phyloP scores from a whole-genome alignment of 805 yeast genomes.

The Kuraishia cidri region DNA sequence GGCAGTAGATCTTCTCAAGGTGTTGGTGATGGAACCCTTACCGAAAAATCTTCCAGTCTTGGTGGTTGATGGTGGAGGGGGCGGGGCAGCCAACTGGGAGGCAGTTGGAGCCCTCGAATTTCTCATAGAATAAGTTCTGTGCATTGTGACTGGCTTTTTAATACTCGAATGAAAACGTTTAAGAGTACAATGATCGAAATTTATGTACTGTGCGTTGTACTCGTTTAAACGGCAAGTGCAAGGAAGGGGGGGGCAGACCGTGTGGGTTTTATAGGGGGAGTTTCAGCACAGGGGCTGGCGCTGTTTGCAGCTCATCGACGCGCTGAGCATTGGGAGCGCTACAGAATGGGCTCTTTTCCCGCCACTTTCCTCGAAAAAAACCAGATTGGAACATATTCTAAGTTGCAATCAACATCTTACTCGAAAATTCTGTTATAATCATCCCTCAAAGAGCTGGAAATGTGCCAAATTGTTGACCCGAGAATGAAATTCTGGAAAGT shows the following conservation, averaged over 20 bases:
- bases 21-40: conserved; percentile 56
- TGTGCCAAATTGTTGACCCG: too few relatives aligned
- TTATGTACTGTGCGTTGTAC: background rate
- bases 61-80: conserved; percentile 75
- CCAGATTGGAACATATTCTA: too few relatives aligned
- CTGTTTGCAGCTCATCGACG: background rate
- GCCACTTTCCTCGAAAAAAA: too few relatives aligned
- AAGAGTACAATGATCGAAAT: background rate
- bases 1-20: conserved; percentile 78
- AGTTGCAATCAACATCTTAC: too few relatives aligned
- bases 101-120: conserved; percentile 76
- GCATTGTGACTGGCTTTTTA: conserved; percentile 40
- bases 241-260: background rate
- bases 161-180: background rate
- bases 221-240: background rate
- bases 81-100: conserved; percentile 70
- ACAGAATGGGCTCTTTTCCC: too few relatives aligned
- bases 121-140: conserved; percentile 80
- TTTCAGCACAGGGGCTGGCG: background rate
- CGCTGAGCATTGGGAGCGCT: background rate
- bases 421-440: too few relatives aligned
- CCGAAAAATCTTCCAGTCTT: conserved; percentile 67
- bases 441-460: too few relatives aligned
- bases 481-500: too few relatives aligned
- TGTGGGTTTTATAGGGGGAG: background rate